phyloP scores from a whole-genome alignment of 257 asterid genomes.

The Linderniella brevidens region DNA sequence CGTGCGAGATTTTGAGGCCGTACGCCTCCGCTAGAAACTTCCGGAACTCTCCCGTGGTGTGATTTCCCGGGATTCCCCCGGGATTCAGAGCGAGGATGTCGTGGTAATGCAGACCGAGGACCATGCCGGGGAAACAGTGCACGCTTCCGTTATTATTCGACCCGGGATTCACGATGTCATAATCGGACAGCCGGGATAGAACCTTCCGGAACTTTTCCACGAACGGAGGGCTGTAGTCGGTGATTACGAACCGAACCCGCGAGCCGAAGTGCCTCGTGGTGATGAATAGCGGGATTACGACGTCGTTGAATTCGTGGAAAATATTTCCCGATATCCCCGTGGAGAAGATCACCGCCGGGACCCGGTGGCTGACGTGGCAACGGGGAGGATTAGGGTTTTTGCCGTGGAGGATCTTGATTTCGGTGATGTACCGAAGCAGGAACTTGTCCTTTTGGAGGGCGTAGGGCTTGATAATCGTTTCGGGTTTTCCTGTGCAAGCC shows the following conservation, averaged over 20 bases:
- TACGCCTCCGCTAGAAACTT: slow-evolving; percentile 20
- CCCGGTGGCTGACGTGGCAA: slow-evolving; percentile 27
- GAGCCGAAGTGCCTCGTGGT: slow-evolving; percentile 36
- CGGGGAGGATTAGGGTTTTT: slow-evolving; percentile 10
- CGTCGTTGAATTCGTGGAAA: slow-evolving; percentile 75
- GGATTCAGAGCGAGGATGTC: slow-evolving; percentile 27
- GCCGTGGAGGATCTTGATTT: slow-evolving; percentile 23
- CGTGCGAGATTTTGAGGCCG: slow-evolving; percentile 7
- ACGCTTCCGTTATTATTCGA: slow-evolving; percentile 20
- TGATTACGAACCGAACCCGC: slow-evolving; percentile 27
- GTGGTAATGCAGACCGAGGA: slow-evolving; percentile 63
- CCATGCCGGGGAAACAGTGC: slow-evolving; percentile 66
- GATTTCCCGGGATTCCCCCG: slow-evolving; percentile 22
- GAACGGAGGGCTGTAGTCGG: slow-evolving; percentile 42
- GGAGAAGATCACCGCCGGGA: slow-evolving; percentile 72
- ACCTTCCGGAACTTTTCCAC: slow-evolving; percentile 28
- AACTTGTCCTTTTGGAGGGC: slow-evolving; percentile 31
- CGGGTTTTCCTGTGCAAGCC: background rate
- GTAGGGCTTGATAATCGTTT: slow-evolving; percentile 31
- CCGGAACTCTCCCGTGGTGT: slow-evolving; percentile 14
- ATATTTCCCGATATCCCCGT: slow-evolving; percentile 72
- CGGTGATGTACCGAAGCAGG: slow-evolving; percentile 21
- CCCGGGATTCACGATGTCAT: slow-evolving; percentile 29
- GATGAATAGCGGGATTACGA: slow-evolving; percentile 60
- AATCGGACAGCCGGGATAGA: slow-evolving; percentile 26